These are phyloP conservation scores for Naematelia aurantialba DNA, from an alignment of 768 basidiomycete species.

Conservation along the genomic window DNA sequence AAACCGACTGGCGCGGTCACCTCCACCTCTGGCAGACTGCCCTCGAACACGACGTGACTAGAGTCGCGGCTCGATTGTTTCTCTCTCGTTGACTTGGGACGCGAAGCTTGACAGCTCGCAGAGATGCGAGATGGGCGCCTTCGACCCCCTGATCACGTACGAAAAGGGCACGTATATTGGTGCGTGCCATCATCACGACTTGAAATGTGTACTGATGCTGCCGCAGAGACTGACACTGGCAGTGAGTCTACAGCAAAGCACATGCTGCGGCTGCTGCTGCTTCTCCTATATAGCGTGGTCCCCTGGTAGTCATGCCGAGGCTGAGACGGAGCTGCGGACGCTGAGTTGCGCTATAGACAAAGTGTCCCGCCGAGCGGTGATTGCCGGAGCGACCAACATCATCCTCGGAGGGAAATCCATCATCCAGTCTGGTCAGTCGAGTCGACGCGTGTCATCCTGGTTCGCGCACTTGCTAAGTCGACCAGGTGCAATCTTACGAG, in stretches of 20 bases:
- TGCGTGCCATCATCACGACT: constrained; percentile 5
- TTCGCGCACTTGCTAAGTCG: not conserved
- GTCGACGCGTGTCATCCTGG: not conserved
- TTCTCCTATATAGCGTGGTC: too few species aligned
- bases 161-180: constrained; percentile 39
- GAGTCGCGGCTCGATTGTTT: too few species aligned
- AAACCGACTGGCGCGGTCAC: too few species aligned
- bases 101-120: not conserved
- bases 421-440: constrained; percentile 58
- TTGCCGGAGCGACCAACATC: constrained; percentile 92
- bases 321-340: too few species aligned
- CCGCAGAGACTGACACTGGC: constrained; percentile 41
- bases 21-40: too few species aligned
- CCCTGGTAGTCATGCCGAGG: too few species aligned
- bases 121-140: constrained; percentile 34
- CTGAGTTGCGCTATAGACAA: too few species aligned
- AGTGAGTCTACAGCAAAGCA: too few species aligned
- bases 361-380: constrained; percentile 84
- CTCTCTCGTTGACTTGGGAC: not conserved
- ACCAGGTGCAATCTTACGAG: constrained; percentile 76
- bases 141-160: constrained; percentile 38
- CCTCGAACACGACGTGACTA: too few species aligned
- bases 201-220: not conserved
- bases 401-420: constrained; percentile 96
- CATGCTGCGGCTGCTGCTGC: too few species aligned